Evolutionary conservation across 2,329 filamentous ascomycete species (phyloP).

Genomic region (Cryphonectria nitschkei): DNA sequence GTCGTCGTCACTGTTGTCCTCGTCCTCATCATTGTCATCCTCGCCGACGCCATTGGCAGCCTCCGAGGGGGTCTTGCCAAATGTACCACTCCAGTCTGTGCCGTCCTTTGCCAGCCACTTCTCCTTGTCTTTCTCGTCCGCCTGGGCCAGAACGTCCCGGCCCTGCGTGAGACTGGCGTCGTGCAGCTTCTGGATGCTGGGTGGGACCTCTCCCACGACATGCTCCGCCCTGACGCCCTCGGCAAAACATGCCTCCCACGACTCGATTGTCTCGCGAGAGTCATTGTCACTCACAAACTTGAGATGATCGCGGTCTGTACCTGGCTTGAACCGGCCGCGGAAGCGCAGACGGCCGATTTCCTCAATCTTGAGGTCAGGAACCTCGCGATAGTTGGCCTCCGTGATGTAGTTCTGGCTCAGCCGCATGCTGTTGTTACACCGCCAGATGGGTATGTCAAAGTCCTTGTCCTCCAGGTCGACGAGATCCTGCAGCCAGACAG

Average conservation of each 20-base stretch:
- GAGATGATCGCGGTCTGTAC: conserved; percentile 85
- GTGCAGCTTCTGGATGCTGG: conserved; percentile 74
- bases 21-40: conserved; percentile 37
- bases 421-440: conserved; percentile 72
- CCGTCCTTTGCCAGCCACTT: conserved; percentile 81
- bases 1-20: conserved; percentile 47
- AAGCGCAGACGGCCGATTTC: conserved; percentile 84
- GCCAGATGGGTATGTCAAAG: conserved; percentile 91
- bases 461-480: conserved; percentile 76
- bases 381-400: conserved; percentile 68
- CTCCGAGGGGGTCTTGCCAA: conserved; percentile 73
- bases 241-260: conserved; percentile 88
- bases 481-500: conserved; percentile 85
- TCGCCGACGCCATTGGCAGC: conserved; percentile 40
- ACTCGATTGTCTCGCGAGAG: conserved; percentile 89
- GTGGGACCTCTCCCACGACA: conserved; percentile 75
- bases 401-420: conserved; percentile 93
- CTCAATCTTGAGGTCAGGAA: conserved; percentile 76
- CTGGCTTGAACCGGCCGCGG: conserved; percentile 81
- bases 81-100: conserved; percentile 85
- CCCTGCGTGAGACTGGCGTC: conserved; percentile 79
- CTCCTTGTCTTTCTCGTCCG: conserved; percentile 70
- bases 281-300: conserved; percentile 85
- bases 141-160: conserved; percentile 77
- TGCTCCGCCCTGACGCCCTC: conserved; percentile 79